Base-by-base conservation (phyloP, 2,329 filamentous ascomycete species). In the Pyrenophora graminea region DNA sequence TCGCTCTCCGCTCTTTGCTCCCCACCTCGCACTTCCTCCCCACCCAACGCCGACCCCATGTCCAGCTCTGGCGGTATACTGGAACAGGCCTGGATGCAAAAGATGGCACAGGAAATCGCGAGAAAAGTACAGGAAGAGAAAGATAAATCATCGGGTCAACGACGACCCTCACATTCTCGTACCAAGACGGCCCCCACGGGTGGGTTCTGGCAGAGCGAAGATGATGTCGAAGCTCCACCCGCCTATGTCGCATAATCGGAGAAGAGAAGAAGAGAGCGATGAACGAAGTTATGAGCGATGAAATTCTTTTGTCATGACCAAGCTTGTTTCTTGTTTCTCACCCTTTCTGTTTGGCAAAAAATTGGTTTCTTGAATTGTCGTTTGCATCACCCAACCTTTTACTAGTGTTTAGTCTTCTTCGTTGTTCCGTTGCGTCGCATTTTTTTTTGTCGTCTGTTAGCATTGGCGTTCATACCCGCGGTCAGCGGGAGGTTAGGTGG, bases 51-150 rank as follows among this genome's bases (percentile, higher is more conserved):
- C 15, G 64, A 71, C 31, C 54, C 54, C 39, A 58, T 60, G n/a
- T 51, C 58, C 10, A 56, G 56, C 33, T 67, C 65, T 0, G 59
- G 79, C 12, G 79, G 79, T 15, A 89, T 91, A 41, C 77, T 90
- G 21, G 88, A 91, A 69, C 87, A 91, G 71, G 90, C 89, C 2
- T 94, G 90, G 89, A 88, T 94, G 75, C 85, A 88, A 77, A 94
- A 96, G 78, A 94, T 99, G 84, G 92, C 93, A 4, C 87, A 87
- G 58, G 94, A 97, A 73, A 93, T 97, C 64, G 91, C 91, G 31
- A 81, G 86, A 43, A 88, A 90, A 48, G 91, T 96, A 59, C 90
- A 93, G 60, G 90, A 96, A 62, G 90, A 96, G 75, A 94, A 96
- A 75, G 75, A 71, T n/a, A 30, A 31, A 34, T 44, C 49, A 9